Evolutionary conservation across 2,329 filamentous ascomycete genomes (phyloP), one percentile per base, ranked within the genome.

Genomic region (Scortechinia acanthostroma): DNA sequence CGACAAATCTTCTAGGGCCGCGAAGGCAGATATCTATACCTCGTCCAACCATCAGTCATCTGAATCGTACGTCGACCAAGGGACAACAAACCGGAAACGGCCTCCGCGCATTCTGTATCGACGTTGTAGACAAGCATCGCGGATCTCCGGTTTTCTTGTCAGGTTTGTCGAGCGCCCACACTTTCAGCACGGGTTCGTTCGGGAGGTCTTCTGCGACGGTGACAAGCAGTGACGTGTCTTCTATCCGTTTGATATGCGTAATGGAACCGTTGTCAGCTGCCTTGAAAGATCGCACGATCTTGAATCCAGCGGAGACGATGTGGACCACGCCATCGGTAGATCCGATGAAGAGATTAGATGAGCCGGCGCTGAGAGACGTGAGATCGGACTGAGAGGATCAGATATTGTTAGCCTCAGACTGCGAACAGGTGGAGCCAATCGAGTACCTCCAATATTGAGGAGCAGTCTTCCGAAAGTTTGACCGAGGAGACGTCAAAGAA

Each of bases 111-210:
- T 97, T 97, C 60, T 90, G 87, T 51, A 98, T 85, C 19, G 76
- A 81, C 44, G 96, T 68, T 1, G 86, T 93, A 58, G 88, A 95
- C 52, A 95, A 74, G 60, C 93, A 97, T 30, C 84, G 88, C 15
- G 93, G 93, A 49, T 85, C 72, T 35, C 90, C 90, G 3, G 88
- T 94, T 74, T 94, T 97, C 75, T 93, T 97, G 53, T 95, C 89
- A 3, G 85, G 76, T 65, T 91, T 94, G 60, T 97, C 91, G 53
- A 98, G 72, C 19, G 89, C 91, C 93, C 93, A 98, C n/a, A 97
- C 91, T 62, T 95, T 97, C 48, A 98, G 66, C 17, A 91, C 76
- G 0, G 93, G 91, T 55, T 97, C 90, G 55, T 78, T 86, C 30
- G 86, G 86, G 44, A 96, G 70, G 56, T 97, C 91, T 64, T 98